A percentile compares a stretch with the other conserved stretches of the same genome.
These are phyloP conservation scores for Agaricus blazei DNA, from an alignment of 768 basidiomycete genomes.

Conservation along the genomic window DNA sequence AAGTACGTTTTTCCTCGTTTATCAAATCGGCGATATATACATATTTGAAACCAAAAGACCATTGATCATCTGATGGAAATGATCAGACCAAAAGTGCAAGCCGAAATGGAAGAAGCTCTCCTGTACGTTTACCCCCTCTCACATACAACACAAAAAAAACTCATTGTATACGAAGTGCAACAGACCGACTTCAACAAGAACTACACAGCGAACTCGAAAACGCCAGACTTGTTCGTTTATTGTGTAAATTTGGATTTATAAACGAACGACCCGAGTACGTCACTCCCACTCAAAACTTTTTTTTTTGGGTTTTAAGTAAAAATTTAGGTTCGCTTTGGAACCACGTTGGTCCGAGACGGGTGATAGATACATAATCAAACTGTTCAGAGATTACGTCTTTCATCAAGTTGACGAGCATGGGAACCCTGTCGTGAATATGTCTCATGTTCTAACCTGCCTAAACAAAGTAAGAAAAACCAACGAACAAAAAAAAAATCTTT, in stretches of 20 bases:
- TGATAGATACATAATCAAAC: slow-evolving; percentile 95
- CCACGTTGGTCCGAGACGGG: slow-evolving; percentile 98
- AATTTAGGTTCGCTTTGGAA: slow-evolving; percentile 81
- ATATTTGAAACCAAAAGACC: slow-evolving; percentile 34
- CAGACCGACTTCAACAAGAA: slow-evolving; percentile 79
- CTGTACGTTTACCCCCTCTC: slow-evolving; percentile 40
- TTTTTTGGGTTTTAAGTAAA: background rate
- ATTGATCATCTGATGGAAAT: slow-evolving; percentile 81
- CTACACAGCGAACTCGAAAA: slow-evolving; percentile 91
- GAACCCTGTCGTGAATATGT: slow-evolving; percentile 83
- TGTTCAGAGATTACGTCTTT: slow-evolving; percentile 98
- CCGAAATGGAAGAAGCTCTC: slow-evolving; percentile 84
- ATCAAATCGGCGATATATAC: background rate
- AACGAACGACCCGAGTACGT: slow-evolving; percentile 98
- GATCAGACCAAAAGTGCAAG: slow-evolving; percentile 62
- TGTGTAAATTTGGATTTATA: slow-evolving; percentile 96
- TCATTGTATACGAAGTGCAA: slow-evolving; percentile 42
- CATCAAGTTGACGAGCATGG: slow-evolving; percentile 93
- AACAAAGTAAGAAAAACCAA: slow-evolving; percentile 67
- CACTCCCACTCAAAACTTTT: background rate
- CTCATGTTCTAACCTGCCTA: slow-evolving; percentile 86
- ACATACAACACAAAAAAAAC: background rate
- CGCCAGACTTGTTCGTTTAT: slow-evolving; percentile 79
- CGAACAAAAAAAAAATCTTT: background rate
- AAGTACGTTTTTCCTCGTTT: slow-evolving; percentile 35